Conservation (phyloP, 441 rosid genomes). For the Sinapis alba region DNA sequence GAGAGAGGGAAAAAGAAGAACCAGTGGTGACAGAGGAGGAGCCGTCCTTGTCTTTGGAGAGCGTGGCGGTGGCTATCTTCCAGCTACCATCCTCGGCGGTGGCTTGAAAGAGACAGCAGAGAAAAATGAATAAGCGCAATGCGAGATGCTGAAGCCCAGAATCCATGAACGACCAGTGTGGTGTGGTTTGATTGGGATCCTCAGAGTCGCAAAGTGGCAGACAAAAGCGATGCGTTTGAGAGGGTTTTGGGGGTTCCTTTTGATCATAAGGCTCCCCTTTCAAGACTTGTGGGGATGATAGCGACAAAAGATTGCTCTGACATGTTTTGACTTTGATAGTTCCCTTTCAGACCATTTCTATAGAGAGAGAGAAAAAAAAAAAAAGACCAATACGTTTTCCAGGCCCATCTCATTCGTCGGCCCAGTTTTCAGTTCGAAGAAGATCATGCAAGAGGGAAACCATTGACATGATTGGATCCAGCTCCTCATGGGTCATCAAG, state of each 20-base stretch:
- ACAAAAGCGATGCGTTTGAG: conserved; percentile 35
- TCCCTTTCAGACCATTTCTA: conserved; percentile 27
- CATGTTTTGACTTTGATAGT: conserved; percentile 36
- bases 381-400: neutral
- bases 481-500: neutral
- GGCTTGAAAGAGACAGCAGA: conserved; percentile 36
- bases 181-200: conserved; percentile 18
- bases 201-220: conserved; percentile 34
- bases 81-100: conserved; percentile 52
- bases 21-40: conserved; percentile 62
- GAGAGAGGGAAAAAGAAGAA: conserved; percentile 13
- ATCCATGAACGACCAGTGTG: conserved; percentile 34
- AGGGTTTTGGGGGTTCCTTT: conserved; percentile 35
- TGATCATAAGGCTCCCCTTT: conserved; percentile 38
- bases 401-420: conserved; percentile 23
- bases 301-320: conserved; percentile 37
- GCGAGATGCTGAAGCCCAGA: conserved; percentile 35
- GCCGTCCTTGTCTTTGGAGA: conserved; percentile 57
- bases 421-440: conserved; percentile 5
- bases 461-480: neutral
- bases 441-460: neutral
- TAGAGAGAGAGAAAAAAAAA: neutral
- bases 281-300: conserved; percentile 40
- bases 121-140: conserved; percentile 46
- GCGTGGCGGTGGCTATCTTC: conserved; percentile 81